These are phyloP conservation scores for Elsinoe batatas DNA, from an alignment of 2,329 filamentous ascomycete genomes.

Conservation along the genomic window DNA sequence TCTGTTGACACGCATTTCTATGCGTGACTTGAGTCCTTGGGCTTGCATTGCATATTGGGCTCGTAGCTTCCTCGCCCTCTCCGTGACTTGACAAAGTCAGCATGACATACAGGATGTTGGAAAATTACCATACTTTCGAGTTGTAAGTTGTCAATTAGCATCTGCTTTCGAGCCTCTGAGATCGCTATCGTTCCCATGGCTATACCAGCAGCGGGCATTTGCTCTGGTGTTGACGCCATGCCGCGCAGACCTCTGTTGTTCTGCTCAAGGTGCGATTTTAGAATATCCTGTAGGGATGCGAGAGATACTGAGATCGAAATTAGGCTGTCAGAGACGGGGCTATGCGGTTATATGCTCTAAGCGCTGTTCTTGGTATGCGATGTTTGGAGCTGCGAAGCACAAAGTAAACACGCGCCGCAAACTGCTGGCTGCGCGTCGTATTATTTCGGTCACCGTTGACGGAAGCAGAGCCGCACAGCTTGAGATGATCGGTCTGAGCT, in stretches of 20 bases:
- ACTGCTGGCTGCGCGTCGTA: background rate
- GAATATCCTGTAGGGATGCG: no score
- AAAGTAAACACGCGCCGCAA: conserved; percentile 6
- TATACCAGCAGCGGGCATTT: conserved; percentile 6
- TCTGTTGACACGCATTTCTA: conserved; percentile 88
- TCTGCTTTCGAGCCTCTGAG: conserved; percentile 61
- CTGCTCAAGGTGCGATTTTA: no score
- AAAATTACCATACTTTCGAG: conserved; percentile 56
- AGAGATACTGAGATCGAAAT: no score
- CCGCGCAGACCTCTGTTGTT: background rate
- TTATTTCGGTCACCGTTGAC: background rate
- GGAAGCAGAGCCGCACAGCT: conserved; percentile 3
- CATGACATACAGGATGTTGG: background rate
- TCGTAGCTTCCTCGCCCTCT: conserved; percentile 75
- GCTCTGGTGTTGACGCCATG: conserved; percentile 18
- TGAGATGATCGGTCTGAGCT: conserved; percentile 3
- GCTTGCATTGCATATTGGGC: conserved; percentile 84
- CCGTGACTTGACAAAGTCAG: conserved; percentile 55
- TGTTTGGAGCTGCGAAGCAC: background rate
- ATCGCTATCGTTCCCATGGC: conserved; percentile 20
- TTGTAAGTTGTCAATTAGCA: conserved; percentile 79
- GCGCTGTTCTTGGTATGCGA: background rate
- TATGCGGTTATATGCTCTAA: background rate
- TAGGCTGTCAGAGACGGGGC: no score
- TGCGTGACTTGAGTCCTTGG: conserved; percentile 70